Conservation (phyloP, 345 rosid species). For the Limnanthes douglasii region DNA sequence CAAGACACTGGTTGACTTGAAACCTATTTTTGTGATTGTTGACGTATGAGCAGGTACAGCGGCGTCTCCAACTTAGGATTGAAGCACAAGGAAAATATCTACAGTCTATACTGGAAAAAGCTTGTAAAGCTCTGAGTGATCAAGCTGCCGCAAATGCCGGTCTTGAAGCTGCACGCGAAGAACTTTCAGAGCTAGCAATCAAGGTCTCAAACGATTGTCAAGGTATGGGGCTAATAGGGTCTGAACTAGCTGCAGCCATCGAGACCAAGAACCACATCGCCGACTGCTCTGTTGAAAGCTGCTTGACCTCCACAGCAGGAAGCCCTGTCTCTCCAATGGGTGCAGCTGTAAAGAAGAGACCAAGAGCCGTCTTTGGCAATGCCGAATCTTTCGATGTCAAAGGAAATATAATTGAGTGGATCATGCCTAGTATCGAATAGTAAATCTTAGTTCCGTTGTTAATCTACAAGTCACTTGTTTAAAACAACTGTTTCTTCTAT, state of each 20-base stretch:
- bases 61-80: constrained; percentile 66
- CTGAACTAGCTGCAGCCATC: constrained; percentile 51
- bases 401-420: constrained; percentile 48
- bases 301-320: constrained; percentile 39
- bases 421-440: constrained; percentile 46
- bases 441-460: too few species aligned
- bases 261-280: constrained; percentile 30
- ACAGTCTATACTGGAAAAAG: constrained; percentile 81
- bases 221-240: constrained; percentile 20
- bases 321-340: constrained; percentile 43
- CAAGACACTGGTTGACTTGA: too few species aligned
- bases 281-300: constrained; percentile 57
- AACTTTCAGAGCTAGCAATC: constrained; percentile 75
- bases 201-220: constrained; percentile 50
- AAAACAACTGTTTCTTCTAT: too few species aligned
- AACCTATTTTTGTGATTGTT: background rate
- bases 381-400: constrained; percentile 14
- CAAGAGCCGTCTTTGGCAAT: constrained; percentile 29
- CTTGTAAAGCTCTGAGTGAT: constrained; percentile 69
- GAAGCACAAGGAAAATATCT: constrained; percentile 88
- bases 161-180: constrained; percentile 72
- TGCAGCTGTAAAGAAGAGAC: constrained; percentile 44
- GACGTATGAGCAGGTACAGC: constrained; percentile 50
- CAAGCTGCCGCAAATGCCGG: constrained; percentile 55
- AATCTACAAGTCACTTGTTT: too few species aligned